Conservation (phyloP, 1,284 basidiomycete species). For the Anthracocystis setariae region DNA sequence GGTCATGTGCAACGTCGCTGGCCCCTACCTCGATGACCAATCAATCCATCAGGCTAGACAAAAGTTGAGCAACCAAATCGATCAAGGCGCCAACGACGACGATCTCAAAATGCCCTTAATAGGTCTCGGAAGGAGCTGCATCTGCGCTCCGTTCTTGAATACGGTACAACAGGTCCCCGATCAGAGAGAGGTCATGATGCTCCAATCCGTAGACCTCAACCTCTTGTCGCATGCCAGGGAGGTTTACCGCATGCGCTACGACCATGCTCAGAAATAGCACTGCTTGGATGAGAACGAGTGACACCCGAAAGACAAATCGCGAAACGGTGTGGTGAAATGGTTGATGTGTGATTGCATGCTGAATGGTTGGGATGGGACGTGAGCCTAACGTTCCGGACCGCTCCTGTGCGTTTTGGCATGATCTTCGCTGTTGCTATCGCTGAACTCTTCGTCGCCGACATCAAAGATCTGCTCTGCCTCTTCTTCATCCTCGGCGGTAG, state of each 20-base stretch:
- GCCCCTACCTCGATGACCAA: constrained; percentile 28
- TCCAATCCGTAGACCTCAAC: constrained; percentile 52
- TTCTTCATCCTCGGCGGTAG: constrained; percentile 44
- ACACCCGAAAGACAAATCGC: too few species aligned
- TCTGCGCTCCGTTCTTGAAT: constrained; percentile 60
- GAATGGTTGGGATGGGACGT: background rate
- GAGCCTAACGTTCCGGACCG: constrained; percentile 18
- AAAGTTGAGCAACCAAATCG: background rate
- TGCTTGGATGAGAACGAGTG: too few species aligned
- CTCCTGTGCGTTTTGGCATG: background rate
- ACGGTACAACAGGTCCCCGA: constrained; percentile 43
- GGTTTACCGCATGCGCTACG: constrained; percentile 53
- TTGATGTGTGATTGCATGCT: background rate
- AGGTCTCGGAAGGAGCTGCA: constrained; percentile 56
- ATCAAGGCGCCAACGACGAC: constrained; percentile 3
- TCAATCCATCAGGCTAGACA: constrained; percentile 10
- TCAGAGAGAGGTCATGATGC: constrained; percentile 51
- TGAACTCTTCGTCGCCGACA: constrained; percentile 69
- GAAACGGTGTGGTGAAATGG: too few species aligned
- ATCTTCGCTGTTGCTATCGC: constrained; percentile 19
- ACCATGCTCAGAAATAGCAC: constrained; percentile 30
- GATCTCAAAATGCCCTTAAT: constrained; percentile 34
- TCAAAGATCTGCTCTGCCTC: constrained; percentile 69
- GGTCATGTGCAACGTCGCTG: constrained; percentile 65
- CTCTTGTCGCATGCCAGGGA: constrained; percentile 49